A percentile compares a stretch with the other conserved stretches of the same genome.
Conservation (phyloP, 495 filamentous ascomycete species). For the Aspergillus egyptiacus region DNA sequence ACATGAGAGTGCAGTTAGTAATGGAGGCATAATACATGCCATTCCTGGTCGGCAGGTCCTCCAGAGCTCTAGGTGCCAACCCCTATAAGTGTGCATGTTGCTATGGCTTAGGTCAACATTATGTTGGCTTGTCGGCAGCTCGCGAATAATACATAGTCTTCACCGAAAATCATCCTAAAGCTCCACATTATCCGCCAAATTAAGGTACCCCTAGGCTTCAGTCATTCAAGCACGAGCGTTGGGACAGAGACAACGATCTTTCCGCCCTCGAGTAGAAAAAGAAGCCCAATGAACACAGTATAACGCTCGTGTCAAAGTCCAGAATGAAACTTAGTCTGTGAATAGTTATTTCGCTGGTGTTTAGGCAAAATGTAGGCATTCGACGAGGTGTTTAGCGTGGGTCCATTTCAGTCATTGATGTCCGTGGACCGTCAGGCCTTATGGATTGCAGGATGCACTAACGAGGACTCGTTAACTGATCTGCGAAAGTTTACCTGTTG, state of each 20-base stretch:
- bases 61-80: not conserved
- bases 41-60: not conserved
- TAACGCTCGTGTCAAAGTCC: not conserved
- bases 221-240: not conserved
- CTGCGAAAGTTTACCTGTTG: not conserved
- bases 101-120: not conserved
- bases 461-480: not conserved
- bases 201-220: not conserved
- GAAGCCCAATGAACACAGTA: not conserved
- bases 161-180: too few species aligned
- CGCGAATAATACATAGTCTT: too few species aligned
- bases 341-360: not conserved
- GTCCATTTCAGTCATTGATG: not conserved
- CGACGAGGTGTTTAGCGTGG: not conserved
- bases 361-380: slow-evolving; percentile 2
- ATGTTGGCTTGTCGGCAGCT: too few species aligned
- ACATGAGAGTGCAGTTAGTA: not conserved
- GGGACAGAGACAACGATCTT: not conserved
- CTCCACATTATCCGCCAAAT: too few species aligned
- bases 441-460: not conserved
- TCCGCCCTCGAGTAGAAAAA: not conserved
- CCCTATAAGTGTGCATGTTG: not conserved
- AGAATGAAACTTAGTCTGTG: not conserved
- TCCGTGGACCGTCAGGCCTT: not conserved
- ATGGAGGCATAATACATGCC: not conserved